Evolutionary conservation across 106 monocot species (phyloP), one percentile per base, ranked within the genome.

Genomic region (Apostasia ramifera): DNA sequence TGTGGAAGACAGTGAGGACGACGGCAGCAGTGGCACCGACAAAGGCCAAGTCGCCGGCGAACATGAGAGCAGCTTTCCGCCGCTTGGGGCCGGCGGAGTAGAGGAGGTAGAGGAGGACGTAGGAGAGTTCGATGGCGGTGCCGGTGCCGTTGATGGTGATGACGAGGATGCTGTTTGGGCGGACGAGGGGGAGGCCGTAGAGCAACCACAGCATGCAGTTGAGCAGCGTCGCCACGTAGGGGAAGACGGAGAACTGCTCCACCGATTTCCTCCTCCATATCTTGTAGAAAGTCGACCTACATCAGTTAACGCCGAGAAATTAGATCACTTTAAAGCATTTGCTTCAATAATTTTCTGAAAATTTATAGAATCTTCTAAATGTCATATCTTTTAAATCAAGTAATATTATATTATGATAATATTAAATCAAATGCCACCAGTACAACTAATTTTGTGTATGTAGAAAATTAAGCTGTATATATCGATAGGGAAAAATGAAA

Each of bases 131-230:
- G 9, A 73, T 73, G 26, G 55, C 61, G 9, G 55, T 44, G 6
- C 63, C 63, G 0, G 73, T 44, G 9, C 53, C 64, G 42, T 73
- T 73, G 73, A 73, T 54, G 55, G 63, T 73, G 6, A 73, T 3
- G 41, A 73, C 64, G 8, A 73, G 53, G 15, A 5, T 52, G 52
- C 61, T 72, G 54, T 65, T 45, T 1, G 63, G 73, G 40, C 53
- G 12, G 15, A 73, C 73, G 9, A 73, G 13, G 14, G 73, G 73
- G 3, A 73, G 64, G 15, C 73, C 73, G 39, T 73, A 73, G 13
- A 64, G 8, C n/a, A 53, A 40, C 73, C 73, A 73, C 1, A 73
- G 42, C 43, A 64, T 5, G 64, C 73, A 73, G 44, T 73, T 73
- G 44, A 65, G 53, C 11, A 72, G 39, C 1, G 63, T 55, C 54